These are phyloP conservation scores for Pelargonium cotyledonis DNA, from an alignment of 441 rosid species.

Conservation along the genomic window DNA sequence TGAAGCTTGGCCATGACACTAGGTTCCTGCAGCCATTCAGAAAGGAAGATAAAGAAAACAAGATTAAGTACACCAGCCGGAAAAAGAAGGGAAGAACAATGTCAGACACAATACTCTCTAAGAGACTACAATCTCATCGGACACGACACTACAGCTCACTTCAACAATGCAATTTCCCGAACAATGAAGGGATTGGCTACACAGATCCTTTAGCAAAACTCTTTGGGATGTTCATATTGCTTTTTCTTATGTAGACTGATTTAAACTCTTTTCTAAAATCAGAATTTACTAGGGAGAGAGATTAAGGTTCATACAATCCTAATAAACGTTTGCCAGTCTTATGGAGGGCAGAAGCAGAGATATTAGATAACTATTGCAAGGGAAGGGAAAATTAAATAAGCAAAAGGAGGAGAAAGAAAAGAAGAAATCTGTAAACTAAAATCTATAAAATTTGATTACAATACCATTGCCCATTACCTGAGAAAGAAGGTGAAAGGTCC, in stretches of 20 bases:
- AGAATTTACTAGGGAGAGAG: neutral
- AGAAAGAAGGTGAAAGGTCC: slow-evolving; percentile 94
- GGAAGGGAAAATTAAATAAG: neutral
- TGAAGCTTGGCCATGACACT: slow-evolving; percentile 76
- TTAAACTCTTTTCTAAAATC: neutral
- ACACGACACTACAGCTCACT: too few species aligned
- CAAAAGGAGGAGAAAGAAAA: neutral
- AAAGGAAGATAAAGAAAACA: slow-evolving; percentile 14
- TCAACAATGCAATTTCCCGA: too few species aligned
- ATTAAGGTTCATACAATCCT: neutral
- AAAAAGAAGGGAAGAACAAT: too few species aligned
- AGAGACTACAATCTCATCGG: too few species aligned
- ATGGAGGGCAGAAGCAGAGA: neutral
- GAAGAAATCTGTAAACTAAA: neutral
- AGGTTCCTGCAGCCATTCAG: slow-evolving; percentile 58
- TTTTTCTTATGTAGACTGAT: neutral
- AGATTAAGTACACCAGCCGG: neutral
- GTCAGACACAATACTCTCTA: too few species aligned
- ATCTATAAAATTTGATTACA: neutral
- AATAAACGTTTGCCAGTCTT: neutral
- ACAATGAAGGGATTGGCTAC: too few species aligned
- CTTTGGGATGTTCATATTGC: neutral
- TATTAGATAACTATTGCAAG: too few species aligned
- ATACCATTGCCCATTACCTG: slow-evolving; percentile 33
- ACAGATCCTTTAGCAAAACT: too few species aligned